A percentile compares a stretch with the other conserved stretches of the same genome.
phyloP scores from a whole-genome alignment of 2,329 filamentous ascomycete species.

The Stemphylium vesicarium region DNA sequence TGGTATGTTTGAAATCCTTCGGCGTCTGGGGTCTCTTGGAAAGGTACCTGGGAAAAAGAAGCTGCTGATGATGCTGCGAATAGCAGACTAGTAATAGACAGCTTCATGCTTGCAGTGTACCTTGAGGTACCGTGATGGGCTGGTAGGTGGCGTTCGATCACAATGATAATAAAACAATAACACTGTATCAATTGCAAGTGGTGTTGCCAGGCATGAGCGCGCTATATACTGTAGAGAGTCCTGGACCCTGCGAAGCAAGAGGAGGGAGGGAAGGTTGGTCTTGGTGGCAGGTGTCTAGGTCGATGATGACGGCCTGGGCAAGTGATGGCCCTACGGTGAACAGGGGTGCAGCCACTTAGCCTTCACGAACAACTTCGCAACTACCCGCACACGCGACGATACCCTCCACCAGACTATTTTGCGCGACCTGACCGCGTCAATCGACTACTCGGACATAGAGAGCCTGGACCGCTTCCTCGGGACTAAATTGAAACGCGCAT shows the following conservation, averaged over 20 bases:
- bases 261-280: not conserved
- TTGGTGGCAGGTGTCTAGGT: not conserved
- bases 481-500: not conserved
- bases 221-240: not conserved
- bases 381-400: conserved; percentile 15
- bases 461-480: no score
- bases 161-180: not conserved
- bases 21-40: conserved; percentile 36
- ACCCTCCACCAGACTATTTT: not conserved
- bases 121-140: conserved; percentile 3
- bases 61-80: conserved; percentile 11
- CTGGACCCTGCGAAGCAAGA: not conserved
- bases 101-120: conserved; percentile 22
- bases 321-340: not conserved
- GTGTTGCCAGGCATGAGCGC: not conserved
- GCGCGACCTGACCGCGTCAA: conserved; percentile 16
- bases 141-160: not conserved
- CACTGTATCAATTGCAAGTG: not conserved
- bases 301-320: conserved; percentile 8
- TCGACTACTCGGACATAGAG: not conserved
- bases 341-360: conserved; percentile 8
- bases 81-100: conserved; percentile 16
- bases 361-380: not conserved
- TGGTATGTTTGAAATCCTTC: conserved; percentile 41
- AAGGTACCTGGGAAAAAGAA: conserved; percentile 35